Percentiles rank a stretch among this genome's conserved stretches.
These are phyloP conservation scores for Deuterostichococcus epilithicus DNA, from an alignment of 139 green algal species.

Conservation along the genomic window DNA sequence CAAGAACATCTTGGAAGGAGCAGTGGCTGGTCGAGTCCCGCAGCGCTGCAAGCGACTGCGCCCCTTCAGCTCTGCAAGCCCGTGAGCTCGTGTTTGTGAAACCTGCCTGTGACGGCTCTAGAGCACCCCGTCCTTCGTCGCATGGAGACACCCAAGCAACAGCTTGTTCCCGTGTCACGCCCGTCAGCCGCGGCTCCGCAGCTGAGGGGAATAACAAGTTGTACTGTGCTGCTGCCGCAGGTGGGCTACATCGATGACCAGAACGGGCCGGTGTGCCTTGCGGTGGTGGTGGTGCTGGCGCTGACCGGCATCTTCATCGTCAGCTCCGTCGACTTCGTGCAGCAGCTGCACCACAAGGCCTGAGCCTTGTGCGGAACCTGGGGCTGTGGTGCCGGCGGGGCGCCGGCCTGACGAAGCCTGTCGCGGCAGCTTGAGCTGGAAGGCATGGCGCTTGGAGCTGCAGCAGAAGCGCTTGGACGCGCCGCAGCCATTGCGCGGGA, in stretches of 20 bases:
- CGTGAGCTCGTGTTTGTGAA: too few species aligned
- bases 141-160: not conserved
- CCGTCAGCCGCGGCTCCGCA: too few species aligned
- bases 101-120: too few species aligned
- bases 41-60: too few species aligned
- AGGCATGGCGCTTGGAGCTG: too few species aligned
- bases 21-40: not conserved
- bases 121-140: not conserved
- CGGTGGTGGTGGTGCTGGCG: conserved; percentile 56
- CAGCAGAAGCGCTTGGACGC: too few species aligned
- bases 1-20: not conserved
- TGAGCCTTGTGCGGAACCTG: too few species aligned
- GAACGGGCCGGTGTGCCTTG: conserved; percentile 65
- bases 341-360: conserved; percentile 20
- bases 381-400: too few species aligned
- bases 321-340: conserved; percentile 57
- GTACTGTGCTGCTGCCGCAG: conserved; percentile 6
- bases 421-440: too few species aligned
- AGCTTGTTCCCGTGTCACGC: not conserved
- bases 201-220: not conserved
- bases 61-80: too few species aligned
- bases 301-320: conserved; percentile 75
- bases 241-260: conserved; percentile 74
- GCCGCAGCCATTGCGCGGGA: too few species aligned
- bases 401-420: too few species aligned